Base-by-base conservation (phyloP, 495 filamentous ascomycete genomes). In the Diplogelasinospora grovesii region DNA sequence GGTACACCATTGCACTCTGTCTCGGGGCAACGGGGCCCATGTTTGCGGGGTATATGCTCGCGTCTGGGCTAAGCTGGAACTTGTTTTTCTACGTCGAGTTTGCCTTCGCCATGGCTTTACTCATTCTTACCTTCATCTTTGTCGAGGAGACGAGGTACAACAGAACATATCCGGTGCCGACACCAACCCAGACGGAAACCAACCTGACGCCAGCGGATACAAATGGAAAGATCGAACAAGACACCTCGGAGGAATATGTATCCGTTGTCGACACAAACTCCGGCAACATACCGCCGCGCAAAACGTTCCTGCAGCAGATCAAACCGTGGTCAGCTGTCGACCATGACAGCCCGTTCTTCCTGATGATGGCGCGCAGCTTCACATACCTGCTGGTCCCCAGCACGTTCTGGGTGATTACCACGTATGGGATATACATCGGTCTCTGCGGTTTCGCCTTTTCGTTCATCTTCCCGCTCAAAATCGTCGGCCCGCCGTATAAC, bases 401-500 rank as follows among this genome's bases (percentile, higher is more conserved):
- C 24, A 72, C 75, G 0, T 59, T 78, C 28, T 78, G 74, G 74
- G 74, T 78, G 1, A 65, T 78, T 22, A 70, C 66, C 8, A 72
- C 67, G 14, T 64, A 59, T 49, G 60, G 60, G 24, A 57, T 56
- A 22, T 56, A 52, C 23, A 61, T 64, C 32, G 60, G 60, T 13
- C 49, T 64, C 9, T 53, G 58, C 39, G 60, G 50, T 6, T 41
- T 64, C 15, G 52, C 53, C 27, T 56, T 64, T 36, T 56, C 50
- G 45, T 64, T 79, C 39, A 60, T 69, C 10, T 83, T 81, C 56
- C 79, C 79, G 0, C 75, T 83, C 40, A 75, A 81, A 36, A 76
- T 83, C 45, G 74, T 75, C 26, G 63, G 72, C 16, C 53, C 58
- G 9, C 60, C 60, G 1, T 64, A 64, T 22, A 61, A 56, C 39